A percentile compares a stretch with the other conserved stretches of the same genome.
Conservation (phyloP, 2,329 filamentous ascomycete genomes). For the Teratosphaeria destructans region DNA sequence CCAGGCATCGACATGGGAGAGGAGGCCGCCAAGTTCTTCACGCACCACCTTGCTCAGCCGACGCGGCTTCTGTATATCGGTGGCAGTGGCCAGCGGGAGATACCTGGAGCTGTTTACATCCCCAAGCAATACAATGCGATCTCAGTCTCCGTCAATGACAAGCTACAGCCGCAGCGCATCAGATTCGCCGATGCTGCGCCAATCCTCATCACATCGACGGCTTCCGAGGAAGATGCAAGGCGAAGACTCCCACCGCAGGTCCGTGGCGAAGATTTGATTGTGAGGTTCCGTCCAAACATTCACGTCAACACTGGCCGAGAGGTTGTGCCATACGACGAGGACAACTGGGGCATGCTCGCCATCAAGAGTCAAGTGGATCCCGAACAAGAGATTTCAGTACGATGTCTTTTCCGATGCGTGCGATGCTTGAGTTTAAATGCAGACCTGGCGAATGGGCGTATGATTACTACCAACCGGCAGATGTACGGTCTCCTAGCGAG, state of each 20-base stretch:
- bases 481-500: conserved; percentile 24
- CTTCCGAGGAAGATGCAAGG: conserved; percentile 24
- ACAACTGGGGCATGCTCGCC: conserved; percentile 22
- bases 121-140: conserved; percentile 22
- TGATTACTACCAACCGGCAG: conserved; percentile 24
- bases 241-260: conserved; percentile 19
- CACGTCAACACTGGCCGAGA: conserved; percentile 23
- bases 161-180: conserved; percentile 23
- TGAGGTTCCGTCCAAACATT: conserved; percentile 24
- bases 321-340: conserved; percentile 22
- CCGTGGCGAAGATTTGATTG: conserved; percentile 22
- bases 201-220: conserved; percentile 24
- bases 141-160: conserved; percentile 24
- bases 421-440: conserved; percentile 24
- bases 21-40: conserved; percentile 22
- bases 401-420: conserved; percentile 22
- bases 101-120: conserved; percentile 23
- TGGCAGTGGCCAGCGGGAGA: conserved; percentile 24
- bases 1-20: conserved; percentile 25
- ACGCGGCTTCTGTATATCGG: conserved; percentile 23
- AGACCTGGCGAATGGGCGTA: conserved; percentile 22
- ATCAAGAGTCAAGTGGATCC: conserved; percentile 20
- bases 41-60: conserved; percentile 16
- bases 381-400: conserved; percentile 22
- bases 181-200: conserved; percentile 26